phyloP scores from a whole-genome alignment of 202 grass and related monocot species.

The Bolboschoenoplectus hybrid region DNA sequence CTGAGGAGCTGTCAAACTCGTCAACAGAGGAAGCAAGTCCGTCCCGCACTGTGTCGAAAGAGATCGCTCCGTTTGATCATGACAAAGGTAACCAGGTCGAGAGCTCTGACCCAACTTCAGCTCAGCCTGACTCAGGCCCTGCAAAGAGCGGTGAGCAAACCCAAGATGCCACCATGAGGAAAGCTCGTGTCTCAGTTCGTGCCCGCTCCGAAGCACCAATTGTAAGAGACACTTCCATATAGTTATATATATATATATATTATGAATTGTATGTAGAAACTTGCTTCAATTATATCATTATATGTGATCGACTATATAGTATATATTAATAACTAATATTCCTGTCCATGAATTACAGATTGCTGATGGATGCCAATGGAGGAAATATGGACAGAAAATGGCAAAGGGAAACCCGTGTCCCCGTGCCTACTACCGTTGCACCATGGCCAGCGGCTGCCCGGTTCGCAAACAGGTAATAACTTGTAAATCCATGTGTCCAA shows the following conservation, averaged over 20 bases:
- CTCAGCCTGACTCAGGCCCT: conserved; percentile 33
- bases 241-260: background rate
- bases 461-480: conserved; percentile 80
- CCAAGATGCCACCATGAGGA: conserved; percentile 79
- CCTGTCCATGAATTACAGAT: conserved; percentile 47
- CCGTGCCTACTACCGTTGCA: conserved; percentile 93
- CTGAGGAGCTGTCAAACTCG: conserved; percentile 67
- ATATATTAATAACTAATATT: background rate
- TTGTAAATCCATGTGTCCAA: background rate
- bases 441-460: conserved; percentile 88
- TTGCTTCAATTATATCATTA: background rate
- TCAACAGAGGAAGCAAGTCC: conserved; percentile 77
- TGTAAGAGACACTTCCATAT: conserved; percentile 39
- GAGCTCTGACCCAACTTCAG: conserved; percentile 39
- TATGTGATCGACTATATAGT: background rate
- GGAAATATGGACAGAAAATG: conserved; percentile 99
- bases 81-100: conserved; percentile 25
- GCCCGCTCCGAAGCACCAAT: conserved; percentile 90
- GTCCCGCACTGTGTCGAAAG: conserved; percentile 44
- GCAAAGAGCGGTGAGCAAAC: conserved; percentile 43
- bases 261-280: conserved; percentile 5
- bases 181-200: conserved; percentile 86
- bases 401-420: conserved; percentile 95
- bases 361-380: conserved; percentile 94
- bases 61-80: conserved; percentile 22